Conservation (phyloP, 1,284 basidiomycete species). For the Fomitiporia mediterranea region DNA sequence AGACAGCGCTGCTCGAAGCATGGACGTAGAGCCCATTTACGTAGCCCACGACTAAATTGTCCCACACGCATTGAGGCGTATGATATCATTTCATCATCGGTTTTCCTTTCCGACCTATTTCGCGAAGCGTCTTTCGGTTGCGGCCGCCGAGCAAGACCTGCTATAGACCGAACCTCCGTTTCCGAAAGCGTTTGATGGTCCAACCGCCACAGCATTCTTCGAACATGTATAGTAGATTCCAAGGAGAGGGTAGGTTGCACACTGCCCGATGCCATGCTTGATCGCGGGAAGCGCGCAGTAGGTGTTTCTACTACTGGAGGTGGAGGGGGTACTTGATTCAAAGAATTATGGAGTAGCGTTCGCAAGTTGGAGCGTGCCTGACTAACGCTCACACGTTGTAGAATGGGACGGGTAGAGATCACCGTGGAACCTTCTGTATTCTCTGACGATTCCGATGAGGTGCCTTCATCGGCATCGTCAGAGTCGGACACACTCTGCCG, state of each 20-base stretch:
- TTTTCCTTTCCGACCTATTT: slow-evolving; percentile 8
- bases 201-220: slow-evolving; percentile 44
- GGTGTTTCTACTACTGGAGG: slow-evolving; percentile 32
- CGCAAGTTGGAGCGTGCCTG: slow-evolving; percentile 11
- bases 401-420: slow-evolving; percentile 1
- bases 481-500: slow-evolving; percentile 27
- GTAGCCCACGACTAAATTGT: slow-evolving; percentile 50
- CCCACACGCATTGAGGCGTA: slow-evolving; percentile 35
- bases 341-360: slow-evolving; percentile 12
- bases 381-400: neutral
- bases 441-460: slow-evolving; percentile 22
- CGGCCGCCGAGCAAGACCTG: slow-evolving; percentile 40
- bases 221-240: slow-evolving; percentile 45
- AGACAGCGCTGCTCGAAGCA: slow-evolving; percentile 69
- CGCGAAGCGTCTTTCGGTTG: slow-evolving; percentile 29
- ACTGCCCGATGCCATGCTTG: slow-evolving; percentile 41
- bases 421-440: neutral
- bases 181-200: slow-evolving; percentile 36
- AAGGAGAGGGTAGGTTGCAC: slow-evolving; percentile 40
- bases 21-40: slow-evolving; percentile 62
- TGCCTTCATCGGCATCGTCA: slow-evolving; percentile 25
- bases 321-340: slow-evolving; percentile 12
- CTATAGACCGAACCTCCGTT: slow-evolving; percentile 45
- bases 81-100: slow-evolving; percentile 41
- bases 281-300: slow-evolving; percentile 58